Base-by-base conservation (phyloP, 2,329 filamentous ascomycete genomes). In the Acarospora socialis region DNA sequence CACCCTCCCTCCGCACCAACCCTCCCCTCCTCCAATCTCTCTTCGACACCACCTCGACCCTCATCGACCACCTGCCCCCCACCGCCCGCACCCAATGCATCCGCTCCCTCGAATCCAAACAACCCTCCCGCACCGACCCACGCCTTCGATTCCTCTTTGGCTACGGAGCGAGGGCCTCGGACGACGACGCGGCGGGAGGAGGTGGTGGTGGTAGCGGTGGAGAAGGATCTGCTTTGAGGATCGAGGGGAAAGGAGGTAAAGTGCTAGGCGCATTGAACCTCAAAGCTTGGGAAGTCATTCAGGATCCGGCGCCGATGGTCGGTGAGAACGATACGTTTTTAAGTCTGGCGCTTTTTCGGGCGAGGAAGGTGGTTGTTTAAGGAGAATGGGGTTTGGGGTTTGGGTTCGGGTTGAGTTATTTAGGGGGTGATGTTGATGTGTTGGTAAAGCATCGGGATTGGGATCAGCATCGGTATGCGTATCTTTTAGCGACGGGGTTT, bases 251-350 rank as follows among this genome's bases (percentile, higher is more conserved):
- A n/a, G n/a, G 50, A 17, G 54, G 54, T 7, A 50, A 51, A 14
- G 36, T 48, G 4, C 36, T 53, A 20, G 55, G 54, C 2, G 39
- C 52, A 2, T 59, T 51, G 30, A 49, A 50, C 2, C 39, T 56
- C 7, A 53, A 53, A 14, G 52, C 52, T 17, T 62, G 59, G 59
- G 59, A 62, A 36, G 50, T 61, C 34, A 47, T 62, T 15, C 56
- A 58, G 39, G 59, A 61, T 35, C 53, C 59, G 7, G 57, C 59
- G 12, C 59, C 59, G 2, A 50, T 59, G 12, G 42, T 55, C 14
- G 56, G 57, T 15, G 45, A 48, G n/a, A 62, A 62, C 36, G 59
- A 62, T 36, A 61, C 59, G 3, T 56, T 57, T 13, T 43, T 62
- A 19, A 58, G 52, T 32, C 38, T 62, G 25, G 47, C 52, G 13